Conservation (phyloP, 805 yeast genomes). For the Kluyveromyces aestuarii region DNA sequence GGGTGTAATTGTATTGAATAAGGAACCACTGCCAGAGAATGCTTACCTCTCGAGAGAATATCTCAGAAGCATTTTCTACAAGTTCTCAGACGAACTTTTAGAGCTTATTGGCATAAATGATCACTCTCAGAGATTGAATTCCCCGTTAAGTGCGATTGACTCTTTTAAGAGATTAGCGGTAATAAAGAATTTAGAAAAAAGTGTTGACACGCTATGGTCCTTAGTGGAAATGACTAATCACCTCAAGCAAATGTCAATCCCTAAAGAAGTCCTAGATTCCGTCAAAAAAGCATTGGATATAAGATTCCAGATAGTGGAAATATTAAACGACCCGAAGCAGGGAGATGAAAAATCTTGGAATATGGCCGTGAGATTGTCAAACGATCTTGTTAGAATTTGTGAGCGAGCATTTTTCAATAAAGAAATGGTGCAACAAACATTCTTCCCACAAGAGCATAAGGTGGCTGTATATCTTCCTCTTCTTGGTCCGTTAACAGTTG, state of each 20-base stretch:
- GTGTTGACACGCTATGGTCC: slow-evolving; percentile 65
- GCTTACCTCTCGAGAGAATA: slow-evolving; percentile 33
- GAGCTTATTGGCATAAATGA: slow-evolving; percentile 62
- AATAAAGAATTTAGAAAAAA: slow-evolving; percentile 46
- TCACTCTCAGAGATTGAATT: slow-evolving; percentile 34
- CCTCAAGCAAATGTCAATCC: slow-evolving; percentile 75
- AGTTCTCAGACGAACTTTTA: slow-evolving; percentile 67
- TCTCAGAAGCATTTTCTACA: slow-evolving; percentile 50
- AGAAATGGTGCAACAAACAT: slow-evolving; percentile 91
- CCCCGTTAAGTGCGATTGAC: slow-evolving; percentile 58
- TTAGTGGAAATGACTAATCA: slow-evolving; percentile 59
- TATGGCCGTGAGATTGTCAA: slow-evolving; percentile 50
- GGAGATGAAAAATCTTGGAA: slow-evolving; percentile 33
- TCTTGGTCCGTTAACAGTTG: slow-evolving; percentile 75
- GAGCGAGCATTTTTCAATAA: slow-evolving; percentile 82
- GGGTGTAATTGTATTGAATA: slow-evolving; percentile 52
- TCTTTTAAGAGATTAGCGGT: slow-evolving; percentile 52
- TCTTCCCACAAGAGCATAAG: slow-evolving; percentile 92
- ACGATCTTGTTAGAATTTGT: slow-evolving; percentile 28
- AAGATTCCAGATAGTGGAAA: slow-evolving; percentile 24
- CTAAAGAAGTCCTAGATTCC: slow-evolving; percentile 53
- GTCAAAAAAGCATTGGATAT: slow-evolving; percentile 43
- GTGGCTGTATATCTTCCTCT: slow-evolving; percentile 89
- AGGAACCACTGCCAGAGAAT: slow-evolving; percentile 19
- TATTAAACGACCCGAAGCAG: slow-evolving; percentile 21